Percentiles rank a stretch among this genome's conserved stretches.
phyloP scores from a whole-genome alignment of 257 asterid species.

The Verbena officinalis region DNA sequence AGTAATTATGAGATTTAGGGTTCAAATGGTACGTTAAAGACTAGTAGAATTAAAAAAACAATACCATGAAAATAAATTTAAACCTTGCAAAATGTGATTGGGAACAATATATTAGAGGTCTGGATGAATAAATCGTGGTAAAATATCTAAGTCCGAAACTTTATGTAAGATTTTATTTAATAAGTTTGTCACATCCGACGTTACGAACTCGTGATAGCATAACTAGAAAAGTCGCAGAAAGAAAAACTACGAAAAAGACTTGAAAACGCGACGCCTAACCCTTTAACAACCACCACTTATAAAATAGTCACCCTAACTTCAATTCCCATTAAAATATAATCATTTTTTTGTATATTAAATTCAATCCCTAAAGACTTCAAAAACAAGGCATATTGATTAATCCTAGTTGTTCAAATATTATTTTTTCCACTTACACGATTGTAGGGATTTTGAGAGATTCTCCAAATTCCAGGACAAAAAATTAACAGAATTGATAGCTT shows the following conservation, averaged over 20 bases:
- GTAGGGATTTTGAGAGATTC: too few species aligned
- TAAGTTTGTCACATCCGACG: constrained; percentile 7
- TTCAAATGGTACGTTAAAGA: not conserved
- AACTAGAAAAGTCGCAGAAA: constrained; percentile 24
- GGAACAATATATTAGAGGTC: too few species aligned
- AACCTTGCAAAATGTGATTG: not conserved
- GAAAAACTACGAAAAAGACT: not conserved
- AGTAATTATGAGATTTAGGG: not conserved
- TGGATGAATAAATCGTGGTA: too few species aligned
- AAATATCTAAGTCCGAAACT: too few species aligned
- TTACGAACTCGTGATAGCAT: constrained; percentile 13
- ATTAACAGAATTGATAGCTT: constrained; percentile 12
- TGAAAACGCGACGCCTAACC: not conserved
- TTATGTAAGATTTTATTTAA: not conserved
- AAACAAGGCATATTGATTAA: not conserved
- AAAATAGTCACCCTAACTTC: not conserved
- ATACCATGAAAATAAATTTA: too few species aligned
- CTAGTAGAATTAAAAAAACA: too few species aligned
- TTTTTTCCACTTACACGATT: not conserved
- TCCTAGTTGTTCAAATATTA: not conserved
- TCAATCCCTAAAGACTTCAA: not conserved
- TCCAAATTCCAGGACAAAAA: not conserved
- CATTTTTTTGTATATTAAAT: not conserved
- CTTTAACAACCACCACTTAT: not conserved
- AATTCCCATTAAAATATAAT: constrained; percentile 6